Percentiles rank a stretch among this genome's conserved stretches.
phyloP scores from a whole-genome alignment of 2,329 filamentous ascomycete genomes.

The Zymoseptoria tritici region DNA sequence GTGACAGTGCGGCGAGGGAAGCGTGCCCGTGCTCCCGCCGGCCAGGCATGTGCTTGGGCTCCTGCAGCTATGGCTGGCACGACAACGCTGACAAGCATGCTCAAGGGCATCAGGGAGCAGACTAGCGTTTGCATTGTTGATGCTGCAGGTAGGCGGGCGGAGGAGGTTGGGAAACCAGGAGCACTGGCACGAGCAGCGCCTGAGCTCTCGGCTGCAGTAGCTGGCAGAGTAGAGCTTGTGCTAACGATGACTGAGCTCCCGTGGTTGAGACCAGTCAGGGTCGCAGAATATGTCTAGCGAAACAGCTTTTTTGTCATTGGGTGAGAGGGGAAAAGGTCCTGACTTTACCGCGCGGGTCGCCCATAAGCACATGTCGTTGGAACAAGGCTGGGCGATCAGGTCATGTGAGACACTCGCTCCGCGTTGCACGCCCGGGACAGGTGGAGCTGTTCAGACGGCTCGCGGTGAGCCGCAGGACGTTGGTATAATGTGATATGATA shows the following conservation, averaged over 20 bases:
- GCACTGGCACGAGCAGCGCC: constrained; percentile 5
- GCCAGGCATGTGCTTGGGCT: background rate
- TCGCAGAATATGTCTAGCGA: constrained; percentile 13
- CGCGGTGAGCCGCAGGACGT: constrained; percentile 13
- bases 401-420: constrained; percentile 14
- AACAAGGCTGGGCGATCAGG: background rate
- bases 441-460: constrained; percentile 8
- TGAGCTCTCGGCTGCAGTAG: background rate
- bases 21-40: background rate
- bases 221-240: background rate
- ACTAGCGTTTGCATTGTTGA: constrained; percentile 6
- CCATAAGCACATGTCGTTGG: background rate
- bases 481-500: constrained; percentile 14
- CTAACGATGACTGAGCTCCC: constrained; percentile 1
- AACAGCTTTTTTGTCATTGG: constrained; percentile 17
- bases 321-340: constrained; percentile 10
- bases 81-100: background rate
- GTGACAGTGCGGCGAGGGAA: background rate
- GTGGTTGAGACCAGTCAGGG: constrained; percentile 4
- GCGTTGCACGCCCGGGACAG: constrained; percentile 3
- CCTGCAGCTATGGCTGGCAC: background rate
- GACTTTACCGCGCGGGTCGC: background rate
- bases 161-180: constrained; percentile 15
- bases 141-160: constrained; percentile 11
- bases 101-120: background rate